phyloP scores from a whole-genome alignment of 1,284 basidiomycete genomes.

The Cystobasidiaceae sp. region DNA sequence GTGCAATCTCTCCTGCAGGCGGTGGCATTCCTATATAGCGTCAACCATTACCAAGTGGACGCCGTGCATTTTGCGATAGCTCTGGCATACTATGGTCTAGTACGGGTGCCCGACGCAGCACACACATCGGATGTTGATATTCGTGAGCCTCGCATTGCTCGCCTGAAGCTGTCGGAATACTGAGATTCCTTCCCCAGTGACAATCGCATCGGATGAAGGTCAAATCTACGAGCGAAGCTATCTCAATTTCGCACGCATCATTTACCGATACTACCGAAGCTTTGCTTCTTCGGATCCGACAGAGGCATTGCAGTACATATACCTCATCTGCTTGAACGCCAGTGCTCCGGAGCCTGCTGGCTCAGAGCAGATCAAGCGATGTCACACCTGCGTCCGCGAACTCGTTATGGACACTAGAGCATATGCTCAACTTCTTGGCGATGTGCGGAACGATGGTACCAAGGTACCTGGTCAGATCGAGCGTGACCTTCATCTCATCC shows the following conservation, averaged over 20 bases:
- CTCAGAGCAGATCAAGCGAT: conserved; percentile 73
- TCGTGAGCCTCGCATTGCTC: conserved; percentile 54
- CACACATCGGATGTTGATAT: conserved; percentile 75
- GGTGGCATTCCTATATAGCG: conserved; percentile 82
- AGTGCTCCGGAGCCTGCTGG: conserved; percentile 62
- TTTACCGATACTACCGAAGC: conserved; percentile 87
- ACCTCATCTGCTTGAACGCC: conserved; percentile 73
- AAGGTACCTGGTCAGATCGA: conserved; percentile 78
- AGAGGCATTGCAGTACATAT: conserved; percentile 92
- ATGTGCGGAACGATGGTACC: conserved; percentile 79
- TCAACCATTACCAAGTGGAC: conserved; percentile 81
- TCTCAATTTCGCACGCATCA: conserved; percentile 75
- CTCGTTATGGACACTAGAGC: conserved; percentile 81
- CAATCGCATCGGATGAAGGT: conserved; percentile 7
- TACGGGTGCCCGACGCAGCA: conserved; percentile 71
- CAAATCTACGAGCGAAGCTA: conserved; percentile 41
- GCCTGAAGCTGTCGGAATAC: not conserved
- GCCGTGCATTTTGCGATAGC: conserved; percentile 91
- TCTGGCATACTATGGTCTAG: conserved; percentile 85
- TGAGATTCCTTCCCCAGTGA: not conserved
- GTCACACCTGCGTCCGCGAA: conserved; percentile 80
- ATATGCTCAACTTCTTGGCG: conserved; percentile 81
- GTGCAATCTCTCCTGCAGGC: conserved; percentile 54
- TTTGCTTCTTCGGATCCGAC: conserved; percentile 87
- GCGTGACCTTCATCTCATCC: conserved; percentile 69